These are phyloP conservation scores for Torulaspora quercuum DNA, from an alignment of 805 yeast genomes.

Conservation along the genomic window DNA sequence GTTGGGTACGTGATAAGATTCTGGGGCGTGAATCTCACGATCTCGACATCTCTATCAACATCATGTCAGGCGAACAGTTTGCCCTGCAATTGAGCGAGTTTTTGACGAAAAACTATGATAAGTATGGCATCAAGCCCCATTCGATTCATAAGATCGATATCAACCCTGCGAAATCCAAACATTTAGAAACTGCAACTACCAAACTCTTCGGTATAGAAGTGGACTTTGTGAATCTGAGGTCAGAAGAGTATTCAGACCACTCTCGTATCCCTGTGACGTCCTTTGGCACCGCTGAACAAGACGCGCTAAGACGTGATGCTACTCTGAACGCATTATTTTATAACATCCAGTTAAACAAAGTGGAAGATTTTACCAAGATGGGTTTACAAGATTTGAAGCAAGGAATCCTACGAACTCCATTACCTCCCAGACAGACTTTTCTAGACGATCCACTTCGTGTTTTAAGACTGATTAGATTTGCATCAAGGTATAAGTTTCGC, in stretches of 20 bases:
- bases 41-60: constrained; percentile 86
- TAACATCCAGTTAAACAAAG: constrained; percentile 60
- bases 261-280: constrained; percentile 82
- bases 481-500: constrained; percentile 66
- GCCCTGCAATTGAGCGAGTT: constrained; percentile 63
- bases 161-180: constrained; percentile 95
- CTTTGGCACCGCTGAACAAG: constrained; percentile 89
- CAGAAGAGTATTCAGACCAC: constrained; percentile 77
- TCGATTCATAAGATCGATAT: constrained; percentile 77
- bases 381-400: constrained; percentile 70
- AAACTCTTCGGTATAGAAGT: constrained; percentile 78
- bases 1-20: constrained; percentile 96
- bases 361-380: constrained; percentile 79
- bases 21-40: constrained; percentile 79
- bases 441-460: constrained; percentile 93
- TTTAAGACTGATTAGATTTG: constrained; percentile 79
- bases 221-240: constrained; percentile 89
- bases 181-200: constrained; percentile 94
- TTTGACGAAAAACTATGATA: constrained; percentile 34
- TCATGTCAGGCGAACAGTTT: constrained; percentile 79
- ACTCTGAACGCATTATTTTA: constrained; percentile 90
- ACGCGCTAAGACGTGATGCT: constrained; percentile 91
- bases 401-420: constrained; percentile 83
- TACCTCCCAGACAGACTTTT: constrained; percentile 80
- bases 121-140: constrained; percentile 35